Base-by-base conservation (phyloP, 2,329 filamentous ascomycete genomes). In the Phyllosticta citribraziliensis region DNA sequence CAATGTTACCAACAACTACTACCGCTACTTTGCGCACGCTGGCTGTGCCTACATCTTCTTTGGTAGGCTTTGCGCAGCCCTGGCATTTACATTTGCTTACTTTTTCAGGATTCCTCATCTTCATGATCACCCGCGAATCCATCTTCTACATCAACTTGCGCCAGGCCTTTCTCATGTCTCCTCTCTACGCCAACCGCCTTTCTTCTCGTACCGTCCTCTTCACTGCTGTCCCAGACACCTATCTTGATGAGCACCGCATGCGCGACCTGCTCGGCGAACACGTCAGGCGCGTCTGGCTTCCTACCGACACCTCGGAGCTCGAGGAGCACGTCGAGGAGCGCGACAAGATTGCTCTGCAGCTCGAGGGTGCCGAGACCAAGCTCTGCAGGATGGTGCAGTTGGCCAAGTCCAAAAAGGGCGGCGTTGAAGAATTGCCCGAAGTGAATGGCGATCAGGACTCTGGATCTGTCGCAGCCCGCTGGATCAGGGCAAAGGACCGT, bases 81-180 rank as follows among this genome's bases (percentile, higher is more conserved):
- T n/a, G 24, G 4, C 1, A 25, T 27, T 10, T 5, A 9, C 10
- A 14, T 17, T 12, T 1, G 11, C 11, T 35, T 62, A 19, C 53
- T 33, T 22, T 22, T 14, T 1, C 5, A 78, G 76, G 84, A 54
- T 97, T 97, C 71, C 81, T 97, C 65, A 87, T 97, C 73, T 94
- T 89, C 75, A 87, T 90, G 69, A 84, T 97, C 64, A 88, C 91
- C 61, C 84, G 93, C 62, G 93, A 97, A 74, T 87, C 85, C 70
- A 88, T 97, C 67, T 96, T 87, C 81, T 96, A 90, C 75, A 88
- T 97, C 78, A 96, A 95, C 69, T 76, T 97, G 57, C 88, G 92
- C 65, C 93, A 97, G 75, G 93, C 93, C 0, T 97, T 95, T 75
- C 84, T 95, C 51, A 83, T 95, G 60, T 92, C 91, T 11, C 91